phyloP scores from a whole-genome alignment of 768 basidiomycete species.

The Chlorophyllum brunneum region DNA sequence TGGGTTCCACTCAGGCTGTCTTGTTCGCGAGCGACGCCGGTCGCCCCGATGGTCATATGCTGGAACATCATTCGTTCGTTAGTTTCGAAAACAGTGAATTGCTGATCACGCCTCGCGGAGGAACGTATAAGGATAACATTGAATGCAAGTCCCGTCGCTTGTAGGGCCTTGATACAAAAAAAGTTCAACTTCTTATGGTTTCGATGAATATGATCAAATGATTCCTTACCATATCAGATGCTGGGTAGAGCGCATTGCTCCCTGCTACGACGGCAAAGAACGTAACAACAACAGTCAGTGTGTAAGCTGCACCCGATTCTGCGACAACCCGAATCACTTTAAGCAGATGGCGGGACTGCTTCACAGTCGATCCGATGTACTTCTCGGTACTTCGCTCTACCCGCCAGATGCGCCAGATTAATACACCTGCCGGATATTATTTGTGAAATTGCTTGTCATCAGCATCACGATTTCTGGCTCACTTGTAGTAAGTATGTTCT shows the following conservation, averaged over 20 bases:
- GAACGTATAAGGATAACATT: constrained; percentile 1
- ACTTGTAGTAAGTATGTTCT: constrained; percentile 5
- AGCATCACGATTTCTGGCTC: not conserved
- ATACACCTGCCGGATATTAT: not conserved
- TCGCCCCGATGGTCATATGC: too few species aligned
- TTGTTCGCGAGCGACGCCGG: too few species aligned
- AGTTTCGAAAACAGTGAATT: not conserved
- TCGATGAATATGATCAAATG: not conserved
- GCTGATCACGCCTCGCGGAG: not conserved
- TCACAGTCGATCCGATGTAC: not conserved
- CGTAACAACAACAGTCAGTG: not conserved
- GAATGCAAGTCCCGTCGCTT: constrained; percentile 1
- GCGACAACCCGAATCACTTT: not conserved
- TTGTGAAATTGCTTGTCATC: not conserved
- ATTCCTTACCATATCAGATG: not conserved
- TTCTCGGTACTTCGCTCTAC: not conserved
- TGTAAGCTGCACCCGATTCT: constrained; percentile 2
- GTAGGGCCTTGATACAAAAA: not conserved
- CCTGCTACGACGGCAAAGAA: not conserved
- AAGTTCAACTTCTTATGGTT: not conserved
- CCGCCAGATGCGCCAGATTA: constrained; percentile 8
- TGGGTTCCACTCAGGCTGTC: too few species aligned
- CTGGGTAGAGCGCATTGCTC: not conserved
- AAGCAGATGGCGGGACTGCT: not conserved
- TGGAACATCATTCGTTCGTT: not conserved